These are phyloP conservation scores for Hyparrhenia diplandra DNA, from an alignment of 176 grass and related monocot genomes.

Conservation along the genomic window DNA sequence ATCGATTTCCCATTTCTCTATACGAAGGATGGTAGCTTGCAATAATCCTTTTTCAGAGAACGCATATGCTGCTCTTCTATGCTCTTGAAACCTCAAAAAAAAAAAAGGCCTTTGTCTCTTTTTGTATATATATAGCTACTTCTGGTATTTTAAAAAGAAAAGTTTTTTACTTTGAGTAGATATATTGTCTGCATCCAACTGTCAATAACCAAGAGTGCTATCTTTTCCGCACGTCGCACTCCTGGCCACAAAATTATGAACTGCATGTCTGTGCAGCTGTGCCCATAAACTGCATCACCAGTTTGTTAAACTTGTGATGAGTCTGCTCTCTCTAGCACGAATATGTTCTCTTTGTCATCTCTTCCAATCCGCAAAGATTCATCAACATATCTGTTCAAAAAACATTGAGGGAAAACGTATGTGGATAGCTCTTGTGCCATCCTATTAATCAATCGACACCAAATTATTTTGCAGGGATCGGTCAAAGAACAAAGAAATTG, in stretches of 20 bases:
- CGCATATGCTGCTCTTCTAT: background rate
- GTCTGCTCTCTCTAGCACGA: slow-evolving; percentile 73
- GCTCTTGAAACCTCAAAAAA: background rate
- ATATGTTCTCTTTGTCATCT: slow-evolving; percentile 91
- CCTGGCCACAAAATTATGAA: background rate
- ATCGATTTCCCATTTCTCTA: background rate
- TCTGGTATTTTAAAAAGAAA: too few species aligned
- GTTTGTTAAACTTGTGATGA: slow-evolving; percentile 32
- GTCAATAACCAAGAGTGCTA: background rate
- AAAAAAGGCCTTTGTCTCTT: background rate
- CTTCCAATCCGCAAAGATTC: slow-evolving; percentile 71
- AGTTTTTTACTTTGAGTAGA: background rate
- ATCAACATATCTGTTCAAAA: slow-evolving; percentile 69
- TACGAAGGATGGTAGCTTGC: background rate
- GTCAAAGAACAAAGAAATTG: background rate
- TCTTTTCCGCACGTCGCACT: background rate
- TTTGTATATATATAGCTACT: background rate
- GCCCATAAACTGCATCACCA: background rate
- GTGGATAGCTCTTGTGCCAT: background rate
- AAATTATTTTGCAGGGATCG: background rate
- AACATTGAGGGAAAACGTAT: background rate
- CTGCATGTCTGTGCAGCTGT: background rate
- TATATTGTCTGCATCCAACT: background rate
- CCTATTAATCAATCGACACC: background rate
- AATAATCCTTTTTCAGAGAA: background rate